phyloP scores from a whole-genome alignment of 2,329 filamentous ascomycete genomes.

The Aureobasidium mangrovei region DNA sequence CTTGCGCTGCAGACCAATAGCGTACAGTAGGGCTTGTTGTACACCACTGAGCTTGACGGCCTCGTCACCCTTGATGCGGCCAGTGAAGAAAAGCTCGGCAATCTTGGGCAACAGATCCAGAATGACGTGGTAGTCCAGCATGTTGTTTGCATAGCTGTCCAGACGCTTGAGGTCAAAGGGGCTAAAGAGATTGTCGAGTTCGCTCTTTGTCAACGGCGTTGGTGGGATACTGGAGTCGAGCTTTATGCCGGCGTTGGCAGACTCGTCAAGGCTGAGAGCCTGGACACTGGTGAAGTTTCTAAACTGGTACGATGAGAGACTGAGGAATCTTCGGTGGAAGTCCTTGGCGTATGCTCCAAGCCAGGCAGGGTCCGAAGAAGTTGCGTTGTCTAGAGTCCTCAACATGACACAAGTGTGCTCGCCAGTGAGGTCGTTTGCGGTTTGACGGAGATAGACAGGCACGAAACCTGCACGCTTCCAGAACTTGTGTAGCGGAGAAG shows the following conservation, averaged over 20 bases:
- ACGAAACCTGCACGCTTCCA: constrained; percentile 85
- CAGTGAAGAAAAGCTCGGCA: constrained; percentile 75
- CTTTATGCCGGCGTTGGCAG: constrained; percentile 63
- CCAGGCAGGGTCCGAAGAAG: constrained; percentile 66
- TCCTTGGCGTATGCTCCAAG: constrained; percentile 84
- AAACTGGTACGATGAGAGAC: constrained; percentile 88
- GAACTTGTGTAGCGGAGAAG: constrained; percentile 80
- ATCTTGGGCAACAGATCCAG: constrained; percentile 82
- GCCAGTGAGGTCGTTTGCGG: constrained; percentile 88
- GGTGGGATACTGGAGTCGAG: constrained; percentile 44
- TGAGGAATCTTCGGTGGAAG: constrained; percentile 89
- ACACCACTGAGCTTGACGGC: constrained; percentile 67
- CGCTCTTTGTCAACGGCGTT: constrained; percentile 57
- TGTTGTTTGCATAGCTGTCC: constrained; percentile 91
- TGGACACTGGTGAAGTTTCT: constrained; percentile 67
- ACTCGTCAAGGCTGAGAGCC: constrained; percentile 81
- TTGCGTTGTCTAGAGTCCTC: constrained; percentile 56
- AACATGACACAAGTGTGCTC: constrained; percentile 99
- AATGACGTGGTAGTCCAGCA: constrained; percentile 96
- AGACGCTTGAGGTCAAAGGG: constrained; percentile 93
- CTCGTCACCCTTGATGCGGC: constrained; percentile 46
- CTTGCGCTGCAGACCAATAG: constrained; percentile 84
- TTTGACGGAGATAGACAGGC: constrained; percentile 90
- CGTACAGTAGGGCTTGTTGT: constrained; percentile 80
- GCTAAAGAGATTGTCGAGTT: constrained; percentile 69